Evolutionary conservation across 139 green algal species (phyloP), one percentile per base, ranked within the genome.

Genomic region (Microglena sp.): DNA sequence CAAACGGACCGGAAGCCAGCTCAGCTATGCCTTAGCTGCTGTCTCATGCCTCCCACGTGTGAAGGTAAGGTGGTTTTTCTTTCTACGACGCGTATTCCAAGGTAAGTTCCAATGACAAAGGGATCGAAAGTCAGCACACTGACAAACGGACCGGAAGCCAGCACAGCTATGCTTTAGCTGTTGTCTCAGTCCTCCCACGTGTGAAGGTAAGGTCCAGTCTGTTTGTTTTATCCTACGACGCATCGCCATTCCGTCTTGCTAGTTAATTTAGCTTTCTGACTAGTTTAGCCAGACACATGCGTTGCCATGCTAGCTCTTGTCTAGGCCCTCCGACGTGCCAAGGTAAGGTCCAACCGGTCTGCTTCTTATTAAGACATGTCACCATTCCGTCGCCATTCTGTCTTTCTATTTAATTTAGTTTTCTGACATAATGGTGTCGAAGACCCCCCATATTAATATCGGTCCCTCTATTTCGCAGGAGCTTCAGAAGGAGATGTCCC

Each of bases 401-500:
- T n/a, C n/a, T n/a, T n/a, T n/a, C n/a, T n/a, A n/a, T n/a, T n/a
- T n/a, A n/a, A n/a, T n/a, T n/a, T n/a, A n/a, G n/a, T n/a, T n/a
- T n/a, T n/a, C n/a, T n/a, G n/a, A n/a, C n/a, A n/a, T n/a, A n/a
- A n/a, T 55, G 45, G 6, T 22, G 6, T 4, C 5, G 45, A 55
- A 50, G 40, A 15, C 15, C 40, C 54, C 21, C 54, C 35, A 29
- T 33, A 29, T 27, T 32, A 5, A 5, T 4, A 7, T 27, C 4
- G 54, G 6, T 35, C 54, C 29, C 57, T 64, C 21, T 36, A 3
- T 45, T 24, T 5, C 5, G 32, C 3, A 33, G 55, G 55, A 72
- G 66, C 57, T 72, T 4, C 66, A 77, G 30, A 44, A 59, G 7
- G 26, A 76, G 36, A 73, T 65, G 59, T 26, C 58, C 21, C 24